Base-by-base conservation (phyloP, 176 grass and related monocot species). In the Thinopyrum elongatum region DNA sequence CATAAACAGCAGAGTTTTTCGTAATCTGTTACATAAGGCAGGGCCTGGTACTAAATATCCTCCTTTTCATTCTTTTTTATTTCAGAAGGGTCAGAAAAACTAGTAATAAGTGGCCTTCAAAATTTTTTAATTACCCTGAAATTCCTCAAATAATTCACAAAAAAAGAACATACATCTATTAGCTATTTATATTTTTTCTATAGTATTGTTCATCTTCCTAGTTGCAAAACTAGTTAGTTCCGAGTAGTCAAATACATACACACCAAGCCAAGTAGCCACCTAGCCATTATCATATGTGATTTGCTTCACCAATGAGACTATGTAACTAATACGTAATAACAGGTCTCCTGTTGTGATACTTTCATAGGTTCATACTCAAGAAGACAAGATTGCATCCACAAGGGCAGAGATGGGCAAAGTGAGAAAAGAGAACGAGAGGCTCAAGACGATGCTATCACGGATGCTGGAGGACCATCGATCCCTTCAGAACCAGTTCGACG, bases 401-500 rank as follows among this genome's bases (percentile, higher is more conserved):
- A 92, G 81, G 74, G 90, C 36, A 59, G 91, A 98, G 72, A 98
- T 98, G 93, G 80, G 63, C 42, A 84, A 91, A 86, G 90, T 90
- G 38, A 91, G 83, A 83, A 86, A 95, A 92, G 93, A 98, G 84
- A 98, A 98, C 23, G 65, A 95, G 83, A 89, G 74, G 90, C 75
- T 98, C 59, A 98, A 92, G 80, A 88, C 13, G 28, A 78, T 82
- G 11, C 41, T 98, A 69, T 85, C 93, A 25, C 77, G 57, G 9
- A 80, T 95, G 33, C 78, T 44, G 15, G 86, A 92, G 11, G 91
- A 92, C 29, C 93, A 98, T 83, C 83, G 69, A 3, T 95, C 91
- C 30, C 95, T 98, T 27, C 89, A 90, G 12, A 81, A 53, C 49
- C 80, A 95, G 21, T 92, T 85, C 15, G 88, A 88, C 2, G 70